Conservation (phyloP, 768 basidiomycete species). For the Sporobolomyces roseus region DNA sequence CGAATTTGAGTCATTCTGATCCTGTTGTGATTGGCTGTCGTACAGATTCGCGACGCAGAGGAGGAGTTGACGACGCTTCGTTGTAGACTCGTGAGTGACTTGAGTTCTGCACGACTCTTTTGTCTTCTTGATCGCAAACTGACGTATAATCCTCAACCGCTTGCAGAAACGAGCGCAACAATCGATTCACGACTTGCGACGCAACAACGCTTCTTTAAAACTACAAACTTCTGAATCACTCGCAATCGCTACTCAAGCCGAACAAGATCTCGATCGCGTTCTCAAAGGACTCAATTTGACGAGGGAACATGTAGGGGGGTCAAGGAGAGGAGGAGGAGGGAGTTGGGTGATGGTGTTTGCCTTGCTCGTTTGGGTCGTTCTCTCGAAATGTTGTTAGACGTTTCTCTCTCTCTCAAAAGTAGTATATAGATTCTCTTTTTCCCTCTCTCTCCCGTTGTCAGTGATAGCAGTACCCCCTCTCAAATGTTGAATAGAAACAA, state of each 20-base stretch:
- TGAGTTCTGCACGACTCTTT: not conserved
- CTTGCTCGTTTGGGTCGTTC: not conserved
- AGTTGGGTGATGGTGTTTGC: not conserved
- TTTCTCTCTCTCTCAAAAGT: not conserved
- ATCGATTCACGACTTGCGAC: not conserved
- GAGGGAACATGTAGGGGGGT: not conserved
- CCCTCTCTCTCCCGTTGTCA: too few species aligned
- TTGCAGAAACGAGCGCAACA: conserved; percentile 3
- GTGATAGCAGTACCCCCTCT: too few species aligned
- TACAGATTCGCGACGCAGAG: too few species aligned
- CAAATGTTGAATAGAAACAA: not conserved
- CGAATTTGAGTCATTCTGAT: too few species aligned
- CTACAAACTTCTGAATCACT: not conserved
- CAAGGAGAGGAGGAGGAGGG: not conserved
- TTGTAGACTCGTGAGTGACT: not conserved
- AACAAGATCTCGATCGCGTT: not conserved
- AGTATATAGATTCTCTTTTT: not conserved
- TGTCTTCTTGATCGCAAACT: not conserved
- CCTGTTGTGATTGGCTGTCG: too few species aligned
- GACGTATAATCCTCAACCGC: not conserved
- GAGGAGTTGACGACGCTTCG: too few species aligned
- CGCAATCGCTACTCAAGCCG: not conserved
- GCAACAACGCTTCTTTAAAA: not conserved
- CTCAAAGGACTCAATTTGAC: not conserved
- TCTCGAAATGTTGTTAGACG: not conserved